phyloP scores from a whole-genome alignment of 768 basidiomycete genomes.

The Russula virescens region DNA sequence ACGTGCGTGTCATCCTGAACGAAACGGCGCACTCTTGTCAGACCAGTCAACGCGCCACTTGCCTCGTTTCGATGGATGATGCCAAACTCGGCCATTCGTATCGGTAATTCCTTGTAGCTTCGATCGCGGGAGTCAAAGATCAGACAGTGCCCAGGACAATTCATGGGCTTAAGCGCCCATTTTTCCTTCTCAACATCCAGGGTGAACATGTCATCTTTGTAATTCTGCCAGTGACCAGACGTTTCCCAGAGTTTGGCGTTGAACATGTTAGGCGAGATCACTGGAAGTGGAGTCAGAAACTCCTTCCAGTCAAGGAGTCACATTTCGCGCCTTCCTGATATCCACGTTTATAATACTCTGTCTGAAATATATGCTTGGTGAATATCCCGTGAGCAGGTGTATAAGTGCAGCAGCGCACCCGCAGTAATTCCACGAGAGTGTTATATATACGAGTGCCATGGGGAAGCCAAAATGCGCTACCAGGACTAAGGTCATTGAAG shows the following conservation, averaged over 20 bases:
- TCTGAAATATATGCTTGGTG: conserved; percentile 36
- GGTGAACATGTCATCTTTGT: conserved; percentile 96
- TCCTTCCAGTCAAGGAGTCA: neutral
- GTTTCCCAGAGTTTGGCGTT: conserved; percentile 96
- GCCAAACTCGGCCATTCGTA: conserved; percentile 98
- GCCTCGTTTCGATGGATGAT: conserved; percentile 97
- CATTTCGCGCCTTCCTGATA: conserved; percentile 76
- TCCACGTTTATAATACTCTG: conserved; percentile 91
- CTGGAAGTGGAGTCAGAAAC: conserved; percentile 36
- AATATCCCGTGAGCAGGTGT: conserved; percentile 9
- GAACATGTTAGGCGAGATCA: conserved; percentile 98
- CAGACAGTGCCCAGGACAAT: conserved; percentile 95
- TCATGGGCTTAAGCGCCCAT: conserved; percentile 98
- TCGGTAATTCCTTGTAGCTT: conserved; percentile 90
- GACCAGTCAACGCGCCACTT: conserved; percentile 85
- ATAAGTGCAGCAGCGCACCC: conserved; percentile 47
- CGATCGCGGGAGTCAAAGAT: conserved; percentile 94
- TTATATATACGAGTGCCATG: conserved; percentile 98
- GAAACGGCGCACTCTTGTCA: conserved; percentile 91
- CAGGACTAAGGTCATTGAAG: conserved; percentile 95
- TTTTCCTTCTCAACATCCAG: conserved; percentile 94
- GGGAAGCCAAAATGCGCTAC: conserved; percentile 94
- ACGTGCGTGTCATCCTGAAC: conserved; percentile 98
- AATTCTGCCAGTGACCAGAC: conserved; percentile 97
- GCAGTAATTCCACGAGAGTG: conserved; percentile 82